A percentile compares a stretch with the other conserved stretches of the same genome.
phyloP scores from a whole-genome alignment of 257 asterid species.

The Solanum etuberosum region DNA sequence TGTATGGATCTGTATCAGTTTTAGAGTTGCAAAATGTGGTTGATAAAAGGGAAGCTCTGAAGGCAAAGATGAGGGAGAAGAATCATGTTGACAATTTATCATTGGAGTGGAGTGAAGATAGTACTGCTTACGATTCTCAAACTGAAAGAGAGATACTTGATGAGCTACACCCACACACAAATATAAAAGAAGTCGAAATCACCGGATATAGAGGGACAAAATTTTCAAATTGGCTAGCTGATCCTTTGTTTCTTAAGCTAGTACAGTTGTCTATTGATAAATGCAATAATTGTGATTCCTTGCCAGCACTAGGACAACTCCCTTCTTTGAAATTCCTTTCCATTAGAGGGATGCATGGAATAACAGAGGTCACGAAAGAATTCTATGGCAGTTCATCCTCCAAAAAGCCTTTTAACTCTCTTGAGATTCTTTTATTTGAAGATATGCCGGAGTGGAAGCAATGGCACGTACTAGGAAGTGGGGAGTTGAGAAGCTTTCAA shows the following conservation, averaged over 20 bases:
- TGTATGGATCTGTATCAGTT: neutral
- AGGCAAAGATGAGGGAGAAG: neutral
- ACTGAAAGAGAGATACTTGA: neutral
- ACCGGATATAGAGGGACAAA: neutral
- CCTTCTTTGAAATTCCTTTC: neutral
- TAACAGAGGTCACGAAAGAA: neutral
- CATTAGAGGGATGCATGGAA: neutral
- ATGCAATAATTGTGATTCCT: neutral
- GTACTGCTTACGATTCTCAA: neutral
- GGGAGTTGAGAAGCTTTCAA: neutral
- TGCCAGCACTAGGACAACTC: neutral
- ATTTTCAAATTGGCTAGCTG: neutral
- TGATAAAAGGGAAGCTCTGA: neutral
- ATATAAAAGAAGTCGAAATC: neutral
- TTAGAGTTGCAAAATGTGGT: neutral
- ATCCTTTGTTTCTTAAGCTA: neutral
- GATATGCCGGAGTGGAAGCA: neutral
- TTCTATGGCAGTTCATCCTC: neutral
- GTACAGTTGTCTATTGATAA: neutral
- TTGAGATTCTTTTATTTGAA: neutral
- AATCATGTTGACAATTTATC: neutral
- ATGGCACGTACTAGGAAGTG: neutral
- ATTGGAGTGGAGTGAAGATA: neutral
- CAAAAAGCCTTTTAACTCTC: neutral
- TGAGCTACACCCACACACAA: neutral